Evolutionary conservation across 306 rosid genomes (phyloP).

Genomic region (Citrullus mucosospermus): DNA sequence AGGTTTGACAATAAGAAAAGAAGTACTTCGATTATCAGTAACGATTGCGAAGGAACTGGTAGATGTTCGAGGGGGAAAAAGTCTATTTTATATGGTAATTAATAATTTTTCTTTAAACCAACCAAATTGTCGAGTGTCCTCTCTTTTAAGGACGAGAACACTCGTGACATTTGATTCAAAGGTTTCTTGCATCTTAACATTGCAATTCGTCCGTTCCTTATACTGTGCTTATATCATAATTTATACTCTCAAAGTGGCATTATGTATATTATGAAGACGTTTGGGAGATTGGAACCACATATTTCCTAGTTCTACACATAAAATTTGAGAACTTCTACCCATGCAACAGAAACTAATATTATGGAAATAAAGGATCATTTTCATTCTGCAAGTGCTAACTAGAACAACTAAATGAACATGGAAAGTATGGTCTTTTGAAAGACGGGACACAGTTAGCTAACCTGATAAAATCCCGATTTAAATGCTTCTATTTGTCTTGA

Average conservation of each 20-base stretch:
- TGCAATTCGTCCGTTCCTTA: not conserved
- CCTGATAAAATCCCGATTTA: constrained; percentile 88
- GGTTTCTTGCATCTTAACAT: not conserved
- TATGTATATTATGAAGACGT: not conserved
- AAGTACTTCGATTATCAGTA: not conserved
- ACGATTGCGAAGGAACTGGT: not conserved
- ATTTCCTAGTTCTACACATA: not conserved
- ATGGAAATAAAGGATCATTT: not conserved
- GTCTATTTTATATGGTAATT: not conserved
- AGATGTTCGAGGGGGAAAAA: not conserved
- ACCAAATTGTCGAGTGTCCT: not conserved
- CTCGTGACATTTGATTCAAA: not conserved
- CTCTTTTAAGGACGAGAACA: not conserved
- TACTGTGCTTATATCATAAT: not conserved
- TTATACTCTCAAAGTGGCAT: not conserved
- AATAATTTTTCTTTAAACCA: not conserved
- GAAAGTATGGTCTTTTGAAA: not conserved
- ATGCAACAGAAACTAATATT: not conserved
- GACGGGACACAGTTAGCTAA: constrained; percentile 9
- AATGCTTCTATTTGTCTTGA: constrained; percentile 87
- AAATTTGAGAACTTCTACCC: not conserved
- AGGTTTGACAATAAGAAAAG: not conserved
- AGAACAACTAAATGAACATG: not conserved
- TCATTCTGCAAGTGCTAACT: not conserved
- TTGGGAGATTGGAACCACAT: not conserved